Percentiles rank a stretch among this genome's conserved stretches.
phyloP scores from a whole-genome alignment of 495 filamentous ascomycete species.

The Penicillium coffeae region DNA sequence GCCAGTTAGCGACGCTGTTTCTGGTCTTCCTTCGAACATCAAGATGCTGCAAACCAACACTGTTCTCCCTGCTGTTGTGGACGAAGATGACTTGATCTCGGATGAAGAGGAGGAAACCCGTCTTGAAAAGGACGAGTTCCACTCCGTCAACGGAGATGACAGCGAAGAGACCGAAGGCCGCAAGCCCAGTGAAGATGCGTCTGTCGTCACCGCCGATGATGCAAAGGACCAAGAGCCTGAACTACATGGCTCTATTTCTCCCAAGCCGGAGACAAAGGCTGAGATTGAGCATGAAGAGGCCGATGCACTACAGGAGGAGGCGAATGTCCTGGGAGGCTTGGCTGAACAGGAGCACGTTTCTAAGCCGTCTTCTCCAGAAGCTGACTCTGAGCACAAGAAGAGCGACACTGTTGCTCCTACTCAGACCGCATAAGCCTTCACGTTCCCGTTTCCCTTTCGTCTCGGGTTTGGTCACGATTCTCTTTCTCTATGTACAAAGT shows the following conservation, averaged over 20 bases:
- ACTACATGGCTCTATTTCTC: not conserved
- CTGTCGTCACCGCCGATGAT: not conserved
- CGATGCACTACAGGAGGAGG: not conserved
- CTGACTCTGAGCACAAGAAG: not conserved
- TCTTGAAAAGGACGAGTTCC: conserved; percentile 40
- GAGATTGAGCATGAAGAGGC: not conserved
- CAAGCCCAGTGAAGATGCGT: not conserved
- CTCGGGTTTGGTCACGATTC: not conserved
- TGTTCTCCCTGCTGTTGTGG: conserved; percentile 10
- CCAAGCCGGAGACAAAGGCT: not conserved
- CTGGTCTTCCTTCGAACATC: conserved; percentile 14
- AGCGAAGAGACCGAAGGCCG: conserved; percentile 1
- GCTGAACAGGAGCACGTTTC: not conserved
- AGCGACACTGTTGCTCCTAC: not conserved
- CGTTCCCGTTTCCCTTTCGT: not conserved
- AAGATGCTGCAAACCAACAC: conserved; percentile 17
- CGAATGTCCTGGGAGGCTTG: not conserved
- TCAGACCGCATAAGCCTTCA: not conserved
- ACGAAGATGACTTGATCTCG: conserved; percentile 18
- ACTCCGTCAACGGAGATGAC: conserved; percentile 37
- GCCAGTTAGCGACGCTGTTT: conserved; percentile 6
- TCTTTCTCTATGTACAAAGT: not conserved
- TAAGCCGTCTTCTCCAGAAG: not conserved
- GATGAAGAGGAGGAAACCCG: conserved; percentile 17
- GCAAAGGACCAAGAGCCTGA: not conserved